These are phyloP conservation scores for Pyrenochaeta sp. DNA, from an alignment of 2,329 filamentous ascomycete species.

Conservation along the genomic window DNA sequence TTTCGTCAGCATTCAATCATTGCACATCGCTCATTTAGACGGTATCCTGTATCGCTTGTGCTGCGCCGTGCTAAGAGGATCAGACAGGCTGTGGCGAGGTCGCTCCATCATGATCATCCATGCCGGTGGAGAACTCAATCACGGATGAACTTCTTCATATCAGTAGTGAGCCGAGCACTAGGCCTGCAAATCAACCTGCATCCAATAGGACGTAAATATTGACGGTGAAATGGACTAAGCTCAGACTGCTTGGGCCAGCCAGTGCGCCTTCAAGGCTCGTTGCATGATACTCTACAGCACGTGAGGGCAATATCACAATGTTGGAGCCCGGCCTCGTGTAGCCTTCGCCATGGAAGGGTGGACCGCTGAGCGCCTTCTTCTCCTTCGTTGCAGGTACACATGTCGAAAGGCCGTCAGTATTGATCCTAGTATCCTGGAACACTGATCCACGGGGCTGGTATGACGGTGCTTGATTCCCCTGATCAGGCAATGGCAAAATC, in stretches of 20 bases:
- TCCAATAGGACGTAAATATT: neutral
- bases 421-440: no score
- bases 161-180: neutral
- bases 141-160: neutral
- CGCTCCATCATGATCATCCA: conserved; percentile 2
- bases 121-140: neutral
- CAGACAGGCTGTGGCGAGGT: conserved; percentile 1
- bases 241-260: conserved; percentile 4
- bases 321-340: no score
- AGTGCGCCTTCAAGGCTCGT: neutral
- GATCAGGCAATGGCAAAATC: neutral
- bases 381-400: no score
- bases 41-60: neutral
- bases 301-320: neutral
- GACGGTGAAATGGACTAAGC: neutral
- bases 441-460: neutral
- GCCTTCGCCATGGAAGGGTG: no score
- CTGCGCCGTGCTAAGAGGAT: conserved; percentile 1
- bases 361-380: no score
- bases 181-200: conserved; percentile 1
- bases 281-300: neutral
- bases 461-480: neutral
- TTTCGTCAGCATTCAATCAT: neutral
- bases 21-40: conserved; percentile 4
- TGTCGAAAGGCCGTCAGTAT: no score